Conservation (phyloP, 768 basidiomycete genomes). For the Leucosporidium scottii region DNA sequence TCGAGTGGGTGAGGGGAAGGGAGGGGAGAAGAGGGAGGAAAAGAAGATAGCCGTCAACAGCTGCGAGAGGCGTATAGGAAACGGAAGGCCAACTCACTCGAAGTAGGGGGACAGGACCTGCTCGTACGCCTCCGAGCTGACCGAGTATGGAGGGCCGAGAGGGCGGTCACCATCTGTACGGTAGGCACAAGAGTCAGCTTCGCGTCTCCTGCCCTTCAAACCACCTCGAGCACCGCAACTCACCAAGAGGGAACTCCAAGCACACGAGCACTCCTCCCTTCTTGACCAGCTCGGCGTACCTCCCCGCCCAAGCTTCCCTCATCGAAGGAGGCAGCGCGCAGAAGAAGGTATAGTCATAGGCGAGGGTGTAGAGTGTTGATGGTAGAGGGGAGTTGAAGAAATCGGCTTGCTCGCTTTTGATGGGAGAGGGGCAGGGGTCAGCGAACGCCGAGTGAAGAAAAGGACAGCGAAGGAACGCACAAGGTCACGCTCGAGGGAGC, state of each 20-base stretch:
- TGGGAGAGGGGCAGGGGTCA: neutral
- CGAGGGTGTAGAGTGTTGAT: conserved; percentile 48
- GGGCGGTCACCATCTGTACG: conserved; percentile 43
- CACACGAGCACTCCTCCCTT: conserved; percentile 60
- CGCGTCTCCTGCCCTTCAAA: neutral
- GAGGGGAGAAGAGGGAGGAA: too few species aligned
- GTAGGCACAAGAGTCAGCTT: too few species aligned
- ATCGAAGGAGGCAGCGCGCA: conserved; percentile 58
- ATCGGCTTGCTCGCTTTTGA: conserved; percentile 46
- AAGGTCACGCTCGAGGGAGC: conserved; percentile 13
- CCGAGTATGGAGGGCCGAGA: conserved; percentile 58
- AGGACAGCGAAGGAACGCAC: neutral
- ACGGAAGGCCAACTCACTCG: conserved; percentile 8
- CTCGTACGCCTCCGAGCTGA: conserved; percentile 54
- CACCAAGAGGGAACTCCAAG: conserved; percentile 53
- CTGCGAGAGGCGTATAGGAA: rapidly evolving
- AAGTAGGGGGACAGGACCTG: conserved; percentile 47
- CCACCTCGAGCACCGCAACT: neutral
- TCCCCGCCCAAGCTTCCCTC: conserved; percentile 54
- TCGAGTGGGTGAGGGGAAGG: too few species aligned
- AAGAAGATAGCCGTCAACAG: too few species aligned
- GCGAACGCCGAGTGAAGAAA: neutral
- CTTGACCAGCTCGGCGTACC: conserved; percentile 55
- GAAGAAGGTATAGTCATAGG: conserved; percentile 73
- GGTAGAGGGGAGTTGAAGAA: conserved; percentile 52